Conservation (phyloP, 2,329 filamentous ascomycete genomes). For the Trichophyton verrucosum region DNA sequence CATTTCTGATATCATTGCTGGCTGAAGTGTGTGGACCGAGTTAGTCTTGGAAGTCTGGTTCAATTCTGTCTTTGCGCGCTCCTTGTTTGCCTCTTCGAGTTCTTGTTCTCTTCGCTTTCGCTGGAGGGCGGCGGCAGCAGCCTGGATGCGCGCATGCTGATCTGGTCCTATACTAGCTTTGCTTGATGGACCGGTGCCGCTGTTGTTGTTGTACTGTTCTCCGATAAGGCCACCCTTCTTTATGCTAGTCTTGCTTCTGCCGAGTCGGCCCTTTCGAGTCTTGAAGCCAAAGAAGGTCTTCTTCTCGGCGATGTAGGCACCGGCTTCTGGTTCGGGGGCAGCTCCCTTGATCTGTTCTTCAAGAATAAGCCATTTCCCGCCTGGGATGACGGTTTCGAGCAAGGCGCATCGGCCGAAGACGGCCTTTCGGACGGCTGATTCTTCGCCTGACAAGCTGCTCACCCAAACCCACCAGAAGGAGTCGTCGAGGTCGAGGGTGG, state of each 20-base stretch:
- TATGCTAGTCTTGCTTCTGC: conserved; percentile 57
- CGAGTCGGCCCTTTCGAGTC: conserved; percentile 55
- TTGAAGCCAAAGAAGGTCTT: conserved; percentile 81
- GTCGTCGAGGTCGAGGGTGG: conserved; percentile 73
- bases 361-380: conserved; percentile 82
- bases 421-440: conserved; percentile 72
- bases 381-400: conserved; percentile 71
- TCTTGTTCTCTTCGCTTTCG: conserved; percentile 53
- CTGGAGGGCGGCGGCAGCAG: conserved; percentile 73
- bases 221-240: conserved; percentile 43
- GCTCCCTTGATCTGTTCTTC: conserved; percentile 95
- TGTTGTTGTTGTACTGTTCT: conserved; percentile 41
- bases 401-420: conserved; percentile 90
- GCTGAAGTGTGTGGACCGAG: conserved; percentile 80
- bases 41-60: conserved; percentile 59
- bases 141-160: conserved; percentile 85
- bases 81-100: conserved; percentile 37
- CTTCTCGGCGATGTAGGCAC: conserved; percentile 88
- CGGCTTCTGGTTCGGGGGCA: conserved; percentile 67
- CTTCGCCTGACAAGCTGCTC: conserved; percentile 83
- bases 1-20: conserved; percentile 70
- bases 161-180: conserved; percentile 79
- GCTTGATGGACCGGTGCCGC: conserved; percentile 46
- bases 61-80: conserved; percentile 45
- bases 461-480: conserved; percentile 99